Evolutionary conservation across 495 filamentous ascomycete species (phyloP).

Genomic region (Hypoxylon cercidicola): DNA sequence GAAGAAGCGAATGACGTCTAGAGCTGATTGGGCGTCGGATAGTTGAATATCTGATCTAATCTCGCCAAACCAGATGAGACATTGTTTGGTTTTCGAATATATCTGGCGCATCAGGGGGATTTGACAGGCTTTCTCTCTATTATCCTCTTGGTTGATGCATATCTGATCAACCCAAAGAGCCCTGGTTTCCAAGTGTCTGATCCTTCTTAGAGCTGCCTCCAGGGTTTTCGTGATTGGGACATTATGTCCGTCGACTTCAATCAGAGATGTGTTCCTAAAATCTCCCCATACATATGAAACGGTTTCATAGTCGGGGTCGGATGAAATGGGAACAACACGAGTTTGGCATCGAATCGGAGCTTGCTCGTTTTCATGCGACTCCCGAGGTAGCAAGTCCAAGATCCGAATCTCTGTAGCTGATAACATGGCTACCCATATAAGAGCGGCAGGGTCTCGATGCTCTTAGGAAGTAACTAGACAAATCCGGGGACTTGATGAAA

Average conservation of each 20-base stretch:
- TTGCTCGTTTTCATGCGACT: neutral
- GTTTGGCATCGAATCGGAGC: neutral
- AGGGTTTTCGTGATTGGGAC: neutral
- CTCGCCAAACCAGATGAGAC: conserved; percentile 1
- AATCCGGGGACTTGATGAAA: neutral
- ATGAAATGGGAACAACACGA: neutral
- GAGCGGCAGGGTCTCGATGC: neutral
- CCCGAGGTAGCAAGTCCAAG: neutral
- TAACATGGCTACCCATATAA: neutral
- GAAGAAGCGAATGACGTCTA: neutral
- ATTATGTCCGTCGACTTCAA: neutral
- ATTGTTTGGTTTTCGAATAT: neutral
- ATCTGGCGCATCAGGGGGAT: conserved; percentile 14
- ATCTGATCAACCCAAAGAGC: conserved; percentile 10
- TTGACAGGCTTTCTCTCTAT: conserved; percentile 5
- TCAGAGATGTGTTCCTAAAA: neutral
- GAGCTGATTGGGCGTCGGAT: neutral
- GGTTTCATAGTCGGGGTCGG: neutral
- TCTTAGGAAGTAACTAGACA: neutral
- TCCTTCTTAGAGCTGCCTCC: neutral
- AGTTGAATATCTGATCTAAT: neutral
- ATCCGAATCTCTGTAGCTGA: neutral
- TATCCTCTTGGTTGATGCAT: conserved; percentile 24
- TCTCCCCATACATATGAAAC: conserved; percentile 6
- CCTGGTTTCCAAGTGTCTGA: neutral